Conservation (phyloP, 2,329 filamentous ascomycete genomes). For the Clonostachys solani region DNA sequence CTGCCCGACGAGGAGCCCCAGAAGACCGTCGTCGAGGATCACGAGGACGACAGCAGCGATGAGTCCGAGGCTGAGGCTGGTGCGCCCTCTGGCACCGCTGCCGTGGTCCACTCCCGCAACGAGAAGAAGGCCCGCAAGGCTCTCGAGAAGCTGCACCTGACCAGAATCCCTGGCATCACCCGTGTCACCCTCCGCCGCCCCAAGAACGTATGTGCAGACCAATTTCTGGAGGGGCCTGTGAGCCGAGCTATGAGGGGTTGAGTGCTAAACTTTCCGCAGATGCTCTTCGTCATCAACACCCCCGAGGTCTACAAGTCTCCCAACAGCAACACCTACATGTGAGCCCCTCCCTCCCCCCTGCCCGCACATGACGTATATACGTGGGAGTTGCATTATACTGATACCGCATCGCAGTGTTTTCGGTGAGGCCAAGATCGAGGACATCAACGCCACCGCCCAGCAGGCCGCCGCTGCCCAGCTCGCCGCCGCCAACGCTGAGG, state of each 20-base stretch:
- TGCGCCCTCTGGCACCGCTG: conserved; percentile 76
- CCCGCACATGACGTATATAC: background rate
- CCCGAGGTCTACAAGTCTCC: conserved; percentile 99
- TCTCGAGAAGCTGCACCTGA: conserved; percentile 96
- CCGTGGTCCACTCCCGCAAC: conserved; percentile 95
- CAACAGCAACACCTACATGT: conserved; percentile 99
- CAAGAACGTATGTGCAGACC: conserved; percentile 82
- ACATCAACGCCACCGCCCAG: conserved; percentile 97
- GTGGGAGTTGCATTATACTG: background rate
- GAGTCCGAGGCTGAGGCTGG: conserved; percentile 80
- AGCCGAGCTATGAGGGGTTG: background rate
- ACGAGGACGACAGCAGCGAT: conserved; percentile 62
- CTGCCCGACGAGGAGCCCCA: conserved; percentile 86
- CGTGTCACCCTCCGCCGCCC: conserved; percentile 96
- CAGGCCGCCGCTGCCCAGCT: conserved; percentile 94
- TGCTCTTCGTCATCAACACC: conserved; percentile 99
- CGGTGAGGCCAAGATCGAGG: conserved; percentile 99
- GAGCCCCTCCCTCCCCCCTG: conserved; percentile 35
- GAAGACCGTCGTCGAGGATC: conserved; percentile 75
- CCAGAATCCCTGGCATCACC: conserved; percentile 95
- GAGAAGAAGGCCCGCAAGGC: conserved; percentile 99
- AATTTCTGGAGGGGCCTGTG: conserved; percentile 2
- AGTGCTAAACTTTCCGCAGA: conserved; percentile 46
- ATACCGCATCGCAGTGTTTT: conserved; percentile 67
- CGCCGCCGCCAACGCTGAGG: conserved; percentile 59